Evolutionary conservation across 768 basidiomycete species (phyloP).

Genomic region (Tubosaeta sp.): DNA sequence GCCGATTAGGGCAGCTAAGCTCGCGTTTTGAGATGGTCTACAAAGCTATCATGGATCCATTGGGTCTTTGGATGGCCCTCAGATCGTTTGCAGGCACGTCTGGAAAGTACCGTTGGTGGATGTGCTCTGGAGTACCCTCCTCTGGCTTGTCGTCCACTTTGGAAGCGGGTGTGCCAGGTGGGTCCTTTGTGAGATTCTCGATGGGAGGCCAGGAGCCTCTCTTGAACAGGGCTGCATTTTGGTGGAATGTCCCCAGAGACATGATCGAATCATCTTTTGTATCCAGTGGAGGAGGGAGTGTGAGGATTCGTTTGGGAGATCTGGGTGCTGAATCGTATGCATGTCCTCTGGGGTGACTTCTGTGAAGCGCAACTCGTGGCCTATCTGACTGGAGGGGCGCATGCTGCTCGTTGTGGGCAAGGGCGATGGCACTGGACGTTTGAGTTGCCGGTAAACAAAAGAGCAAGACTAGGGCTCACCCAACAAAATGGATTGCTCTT

Average conservation of each 20-base stretch:
- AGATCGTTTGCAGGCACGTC: conserved; percentile 63
- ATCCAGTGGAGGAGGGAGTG: conserved; percentile 45
- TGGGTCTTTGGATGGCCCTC: conserved; percentile 40
- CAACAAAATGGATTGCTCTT: conserved; percentile 21
- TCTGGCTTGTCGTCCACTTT: conserved; percentile 35
- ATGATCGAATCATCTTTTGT: conserved; percentile 26
- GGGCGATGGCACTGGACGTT: conserved; percentile 35
- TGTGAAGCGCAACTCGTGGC: conserved; percentile 67
- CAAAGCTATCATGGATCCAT: conserved; percentile 20
- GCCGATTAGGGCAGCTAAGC: conserved; percentile 58
- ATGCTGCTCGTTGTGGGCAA: conserved; percentile 45
- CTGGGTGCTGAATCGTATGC: conserved; percentile 74
- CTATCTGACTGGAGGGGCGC: conserved; percentile 54
- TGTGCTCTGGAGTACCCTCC: conserved; percentile 79
- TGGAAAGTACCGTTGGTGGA: conserved; percentile 82
- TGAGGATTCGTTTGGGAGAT: conserved; percentile 62
- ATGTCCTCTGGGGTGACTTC: conserved; percentile 72
- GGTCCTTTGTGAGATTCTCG: neutral
- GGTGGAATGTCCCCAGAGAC: conserved; percentile 39
- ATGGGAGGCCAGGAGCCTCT: conserved; percentile 2
- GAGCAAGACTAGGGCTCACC: conserved; percentile 7
- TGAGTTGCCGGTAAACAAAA: neutral
- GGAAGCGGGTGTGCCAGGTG: neutral
- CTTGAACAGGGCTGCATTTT: conserved; percentile 9
- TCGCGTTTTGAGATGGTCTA: conserved; percentile 67